Percentiles rank a stretch among this genome's conserved stretches.
Conservation (phyloP, 805 yeast genomes). For the Saccharomyces paradoxus region DNA sequence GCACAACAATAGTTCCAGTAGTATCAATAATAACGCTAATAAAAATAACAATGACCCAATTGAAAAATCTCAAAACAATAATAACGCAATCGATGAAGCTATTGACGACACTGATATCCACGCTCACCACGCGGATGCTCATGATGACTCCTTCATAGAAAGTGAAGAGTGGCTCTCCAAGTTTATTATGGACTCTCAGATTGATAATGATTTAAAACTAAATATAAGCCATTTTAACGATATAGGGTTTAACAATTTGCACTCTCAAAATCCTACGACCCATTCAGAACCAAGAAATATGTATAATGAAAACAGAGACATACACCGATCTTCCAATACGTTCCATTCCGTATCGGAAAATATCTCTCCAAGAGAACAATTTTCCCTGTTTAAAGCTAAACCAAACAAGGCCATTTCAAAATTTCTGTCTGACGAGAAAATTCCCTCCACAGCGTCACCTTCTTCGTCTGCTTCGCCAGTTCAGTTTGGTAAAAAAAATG, state of each 20-base stretch:
- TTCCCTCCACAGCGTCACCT: background rate
- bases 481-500: background rate
- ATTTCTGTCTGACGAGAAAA: background rate
- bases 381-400: background rate
- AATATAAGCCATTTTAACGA: constrained; percentile 39
- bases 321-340: background rate
- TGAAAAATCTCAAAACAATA: background rate
- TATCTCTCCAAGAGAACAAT: background rate
- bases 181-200: constrained; percentile 34
- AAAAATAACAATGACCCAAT: background rate
- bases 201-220: constrained; percentile 36
- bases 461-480: background rate
- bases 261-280: background rate
- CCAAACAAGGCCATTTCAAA: background rate
- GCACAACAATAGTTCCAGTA: background rate
- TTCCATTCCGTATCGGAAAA: background rate
- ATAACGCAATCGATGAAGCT: background rate
- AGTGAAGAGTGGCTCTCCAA: constrained; percentile 53
- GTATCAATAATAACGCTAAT: background rate
- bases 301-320: background rate
- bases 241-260: constrained; percentile 41
- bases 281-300: background rate
- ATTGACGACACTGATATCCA: background rate
- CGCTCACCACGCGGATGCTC: background rate
- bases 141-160: background rate